Percentiles rank a stretch among this genome's conserved stretches.
Conservation (phyloP, 1,284 basidiomycete genomes). For the Tylopilus sp. region DNA sequence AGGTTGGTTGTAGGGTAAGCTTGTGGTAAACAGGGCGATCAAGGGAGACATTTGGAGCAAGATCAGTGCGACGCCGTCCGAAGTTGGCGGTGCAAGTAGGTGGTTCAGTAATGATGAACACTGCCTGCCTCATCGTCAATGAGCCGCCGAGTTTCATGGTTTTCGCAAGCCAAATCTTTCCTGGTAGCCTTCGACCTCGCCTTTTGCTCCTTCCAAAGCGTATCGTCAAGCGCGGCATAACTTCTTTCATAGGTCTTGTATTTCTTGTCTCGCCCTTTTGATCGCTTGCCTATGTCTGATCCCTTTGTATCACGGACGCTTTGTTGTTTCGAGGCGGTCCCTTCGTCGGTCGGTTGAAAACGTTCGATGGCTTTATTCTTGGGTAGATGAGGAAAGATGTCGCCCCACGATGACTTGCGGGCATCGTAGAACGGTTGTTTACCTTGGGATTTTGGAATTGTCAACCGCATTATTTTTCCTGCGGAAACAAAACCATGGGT, state of each 20-base stretch:
- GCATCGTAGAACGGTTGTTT: constrained; percentile 96
- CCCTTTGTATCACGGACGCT: constrained; percentile 28
- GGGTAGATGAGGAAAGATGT: constrained; percentile 86
- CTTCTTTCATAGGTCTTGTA: constrained; percentile 29
- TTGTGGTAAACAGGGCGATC: background rate
- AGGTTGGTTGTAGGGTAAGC: background rate
- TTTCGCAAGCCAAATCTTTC: constrained; percentile 17
- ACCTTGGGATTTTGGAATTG: constrained; percentile 88
- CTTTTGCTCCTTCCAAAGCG: constrained; percentile 37
- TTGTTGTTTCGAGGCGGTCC: constrained; percentile 13
- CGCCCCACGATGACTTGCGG: constrained; percentile 90
- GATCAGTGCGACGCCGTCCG: background rate
- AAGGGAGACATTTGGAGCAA: background rate
- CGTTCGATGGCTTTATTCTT: constrained; percentile 72
- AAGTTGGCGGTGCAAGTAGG: background rate
- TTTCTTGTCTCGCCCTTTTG: constrained; percentile 32
- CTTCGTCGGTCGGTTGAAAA: constrained; percentile 39
- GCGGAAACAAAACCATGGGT: constrained; percentile 30
- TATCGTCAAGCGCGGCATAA: constrained; percentile 36
- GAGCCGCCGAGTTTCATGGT: constrained; percentile 6
- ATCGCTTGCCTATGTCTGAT: constrained; percentile 59
- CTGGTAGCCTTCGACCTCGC: constrained; percentile 34
- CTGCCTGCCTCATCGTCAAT: constrained; percentile 8
- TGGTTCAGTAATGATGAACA: constrained; percentile 7
- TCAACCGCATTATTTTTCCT: constrained; percentile 91